Evolutionary conservation across 2,329 filamentous ascomycete species (phyloP).

Genomic region (Neobulgaria alba): DNA sequence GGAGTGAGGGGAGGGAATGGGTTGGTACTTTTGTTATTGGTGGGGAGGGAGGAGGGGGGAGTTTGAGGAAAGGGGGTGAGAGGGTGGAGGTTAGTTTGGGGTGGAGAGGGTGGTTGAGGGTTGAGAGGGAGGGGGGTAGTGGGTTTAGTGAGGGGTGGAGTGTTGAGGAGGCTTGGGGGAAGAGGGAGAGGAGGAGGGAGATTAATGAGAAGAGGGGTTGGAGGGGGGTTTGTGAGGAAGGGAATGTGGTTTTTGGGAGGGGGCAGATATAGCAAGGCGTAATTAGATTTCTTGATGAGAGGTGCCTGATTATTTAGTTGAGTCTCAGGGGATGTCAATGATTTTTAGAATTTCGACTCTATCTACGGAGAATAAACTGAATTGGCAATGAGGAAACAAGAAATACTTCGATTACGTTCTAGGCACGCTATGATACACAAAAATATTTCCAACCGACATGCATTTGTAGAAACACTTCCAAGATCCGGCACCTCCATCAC

Average conservation of each 20-base stretch:
- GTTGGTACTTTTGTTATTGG: constrained; percentile 24
- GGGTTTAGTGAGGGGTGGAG: constrained; percentile 20
- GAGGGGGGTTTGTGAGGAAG: constrained; percentile 19
- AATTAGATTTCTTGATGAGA: too few relatives aligned
- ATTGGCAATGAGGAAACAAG: too few relatives aligned
- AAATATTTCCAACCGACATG: too few relatives aligned
- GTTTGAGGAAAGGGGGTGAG: constrained; percentile 6
- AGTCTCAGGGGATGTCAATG: too few relatives aligned
- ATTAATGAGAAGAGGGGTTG: constrained; percentile 19
- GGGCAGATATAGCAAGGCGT: too few relatives aligned
- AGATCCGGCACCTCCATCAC: too few relatives aligned
- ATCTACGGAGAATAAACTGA: too few relatives aligned
- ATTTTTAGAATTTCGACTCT: too few relatives aligned
- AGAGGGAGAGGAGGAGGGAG: constrained; percentile 15
- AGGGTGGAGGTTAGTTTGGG: constrained; percentile 12
- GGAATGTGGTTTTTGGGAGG: constrained; percentile 6
- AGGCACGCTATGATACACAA: too few relatives aligned
- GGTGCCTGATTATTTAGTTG: too few relatives aligned
- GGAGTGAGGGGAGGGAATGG: constrained; percentile 23
- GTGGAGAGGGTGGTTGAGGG: constrained; percentile 28
- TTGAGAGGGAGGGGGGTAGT: constrained; percentile 18
- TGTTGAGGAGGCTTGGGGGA: constrained; percentile 25
- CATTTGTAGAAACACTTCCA: too few relatives aligned
- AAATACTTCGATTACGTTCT: too few relatives aligned
- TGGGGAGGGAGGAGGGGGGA: constrained; percentile 13